These are phyloP conservation scores for Phialemonium atrogriseum DNA, from an alignment of 2,329 filamentous ascomycete species.

Conservation along the genomic window DNA sequence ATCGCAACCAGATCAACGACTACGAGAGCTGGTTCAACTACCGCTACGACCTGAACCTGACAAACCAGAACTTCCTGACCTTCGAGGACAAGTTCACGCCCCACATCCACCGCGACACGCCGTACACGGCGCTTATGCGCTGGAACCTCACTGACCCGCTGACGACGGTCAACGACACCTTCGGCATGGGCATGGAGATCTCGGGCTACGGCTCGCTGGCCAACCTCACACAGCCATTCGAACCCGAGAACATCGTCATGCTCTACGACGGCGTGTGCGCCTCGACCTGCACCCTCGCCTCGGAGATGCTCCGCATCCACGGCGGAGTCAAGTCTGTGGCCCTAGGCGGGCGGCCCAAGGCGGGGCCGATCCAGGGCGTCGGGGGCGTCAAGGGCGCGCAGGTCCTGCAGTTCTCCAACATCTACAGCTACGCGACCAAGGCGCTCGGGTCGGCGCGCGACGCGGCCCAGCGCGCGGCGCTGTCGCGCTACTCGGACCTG, in stretches of 20 bases:
- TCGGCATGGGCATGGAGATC: slow-evolving; percentile 35
- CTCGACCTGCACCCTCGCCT: slow-evolving; percentile 49
- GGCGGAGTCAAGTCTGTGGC: slow-evolving; percentile 46
- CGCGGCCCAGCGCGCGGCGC: slow-evolving; percentile 17
- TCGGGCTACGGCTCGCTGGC: slow-evolving; percentile 39
- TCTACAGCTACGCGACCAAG: slow-evolving; percentile 17
- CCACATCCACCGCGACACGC: slow-evolving; percentile 35
- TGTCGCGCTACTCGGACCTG: slow-evolving; percentile 22
- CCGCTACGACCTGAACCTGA: slow-evolving; percentile 39
- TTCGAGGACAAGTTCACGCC: slow-evolving; percentile 36
- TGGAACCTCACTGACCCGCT: slow-evolving; percentile 38
- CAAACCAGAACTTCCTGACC: slow-evolving; percentile 39
- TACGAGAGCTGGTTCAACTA: slow-evolving; percentile 44
- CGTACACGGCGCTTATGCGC: slow-evolving; percentile 44
- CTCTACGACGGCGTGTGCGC: slow-evolving; percentile 52
- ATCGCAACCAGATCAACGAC: slow-evolving; percentile 24
- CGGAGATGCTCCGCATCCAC: slow-evolving; percentile 43
- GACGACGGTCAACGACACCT: slow-evolving; percentile 30
- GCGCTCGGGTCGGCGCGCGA: slow-evolving; percentile 19
- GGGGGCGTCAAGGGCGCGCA: slow-evolving; percentile 45
- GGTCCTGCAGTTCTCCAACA: slow-evolving; percentile 21
- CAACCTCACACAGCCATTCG: slow-evolving; percentile 44
- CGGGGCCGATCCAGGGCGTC: slow-evolving; percentile 43
- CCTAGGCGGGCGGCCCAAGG: slow-evolving; percentile 39
- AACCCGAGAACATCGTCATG: slow-evolving; percentile 48